These are phyloP conservation scores for Calonectria naviculata DNA, from an alignment of 2,329 filamentous ascomycete species.

Conservation along the genomic window DNA sequence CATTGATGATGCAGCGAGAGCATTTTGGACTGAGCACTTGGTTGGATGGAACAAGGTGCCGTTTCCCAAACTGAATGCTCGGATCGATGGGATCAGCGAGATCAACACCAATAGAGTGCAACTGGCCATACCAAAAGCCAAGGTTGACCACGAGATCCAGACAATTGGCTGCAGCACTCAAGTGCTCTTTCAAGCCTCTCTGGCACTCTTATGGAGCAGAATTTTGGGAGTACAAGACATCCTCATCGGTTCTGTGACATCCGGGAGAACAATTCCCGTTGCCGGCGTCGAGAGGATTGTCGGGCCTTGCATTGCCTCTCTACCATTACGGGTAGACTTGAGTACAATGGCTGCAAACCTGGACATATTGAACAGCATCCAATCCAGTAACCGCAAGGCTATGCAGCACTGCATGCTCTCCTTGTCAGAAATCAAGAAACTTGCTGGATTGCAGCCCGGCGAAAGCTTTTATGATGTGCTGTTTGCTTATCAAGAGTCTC, in stretches of 20 bases:
- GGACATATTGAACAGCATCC: conserved; percentile 73
- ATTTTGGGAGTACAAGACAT: conserved; percentile 75
- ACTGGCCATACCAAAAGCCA: conserved; percentile 29
- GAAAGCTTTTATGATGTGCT: conserved; percentile 79
- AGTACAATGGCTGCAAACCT: conserved; percentile 59
- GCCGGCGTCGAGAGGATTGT: conserved; percentile 76
- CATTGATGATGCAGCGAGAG: conserved; percentile 54
- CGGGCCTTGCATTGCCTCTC: conserved; percentile 82
- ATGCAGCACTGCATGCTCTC: conserved; percentile 73
- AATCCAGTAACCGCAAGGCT: conserved; percentile 72
- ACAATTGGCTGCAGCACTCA: conserved; percentile 69
- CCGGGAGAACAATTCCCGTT: conserved; percentile 81
- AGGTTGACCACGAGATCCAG: conserved; percentile 48
- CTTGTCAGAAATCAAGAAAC: conserved; percentile 75
- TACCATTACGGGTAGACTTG: conserved; percentile 77
- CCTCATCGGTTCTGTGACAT: conserved; percentile 82
- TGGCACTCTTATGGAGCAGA: conserved; percentile 72
- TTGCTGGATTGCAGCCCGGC: conserved; percentile 64
- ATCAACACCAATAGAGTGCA: conserved; percentile 23
- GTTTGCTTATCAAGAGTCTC: conserved; percentile 86
- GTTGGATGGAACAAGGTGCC: conserved; percentile 62
- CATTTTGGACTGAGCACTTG: conserved; percentile 79
- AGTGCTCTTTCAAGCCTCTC: conserved; percentile 79
- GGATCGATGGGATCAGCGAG: conserved; percentile 36
- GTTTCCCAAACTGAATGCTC: conserved; percentile 63